phyloP scores from a whole-genome alignment of 176 grass and related monocot species.

The Lolium rigidum region DNA sequence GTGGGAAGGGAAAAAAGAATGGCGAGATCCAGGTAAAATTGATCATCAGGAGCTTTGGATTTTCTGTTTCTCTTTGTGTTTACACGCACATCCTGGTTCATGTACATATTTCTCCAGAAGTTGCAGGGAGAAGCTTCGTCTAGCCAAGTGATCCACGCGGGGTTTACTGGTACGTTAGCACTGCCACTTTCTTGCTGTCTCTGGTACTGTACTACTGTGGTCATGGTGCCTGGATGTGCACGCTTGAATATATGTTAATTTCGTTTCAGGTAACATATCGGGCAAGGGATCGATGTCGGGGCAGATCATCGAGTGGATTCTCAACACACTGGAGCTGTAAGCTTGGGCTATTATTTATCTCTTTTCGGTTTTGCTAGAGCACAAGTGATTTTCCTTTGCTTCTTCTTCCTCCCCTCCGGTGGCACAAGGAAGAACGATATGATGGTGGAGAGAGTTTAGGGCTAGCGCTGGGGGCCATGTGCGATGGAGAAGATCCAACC shows the following conservation, averaged over 20 bases:
- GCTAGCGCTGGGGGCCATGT: background rate
- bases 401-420: background rate
- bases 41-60: background rate
- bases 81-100: background rate
- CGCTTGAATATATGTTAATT: background rate
- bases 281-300: conserved; percentile 19
- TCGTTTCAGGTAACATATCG: conserved; percentile 40
- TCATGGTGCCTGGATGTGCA: background rate
- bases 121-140: conserved; percentile 53
- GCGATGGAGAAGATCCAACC: background rate
- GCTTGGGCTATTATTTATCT: background rate
- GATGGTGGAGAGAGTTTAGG: background rate
- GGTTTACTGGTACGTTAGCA: conserved; percentile 3
- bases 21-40: conserved; percentile 41
- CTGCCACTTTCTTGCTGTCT: background rate
- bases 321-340: conserved; percentile 69
- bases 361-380: background rate
- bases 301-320: conserved; percentile 63
- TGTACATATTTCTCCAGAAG: conserved; percentile 27
- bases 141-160: conserved; percentile 28
- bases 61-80: background rate
- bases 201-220: background rate
- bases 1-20: conserved; percentile 55
- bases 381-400: background rate
- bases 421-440: background rate